These are phyloP conservation scores for Ceratocystis alfenasii DNA, from an alignment of 2,329 filamentous ascomycete species.

Conservation along the genomic window DNA sequence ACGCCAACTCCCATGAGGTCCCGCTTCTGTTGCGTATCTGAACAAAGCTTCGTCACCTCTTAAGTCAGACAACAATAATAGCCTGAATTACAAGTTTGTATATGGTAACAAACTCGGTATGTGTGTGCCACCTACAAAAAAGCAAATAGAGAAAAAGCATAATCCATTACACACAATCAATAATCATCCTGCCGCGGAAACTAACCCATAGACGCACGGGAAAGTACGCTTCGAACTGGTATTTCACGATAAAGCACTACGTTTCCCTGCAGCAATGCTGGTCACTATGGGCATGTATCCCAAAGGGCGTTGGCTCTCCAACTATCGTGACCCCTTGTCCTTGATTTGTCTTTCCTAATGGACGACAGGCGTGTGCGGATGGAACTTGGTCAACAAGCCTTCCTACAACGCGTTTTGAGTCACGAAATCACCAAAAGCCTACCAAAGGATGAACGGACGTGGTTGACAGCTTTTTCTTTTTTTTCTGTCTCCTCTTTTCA, in stretches of 20 bases:
- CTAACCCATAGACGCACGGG: background rate
- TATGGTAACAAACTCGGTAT: background rate
- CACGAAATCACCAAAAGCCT: background rate
- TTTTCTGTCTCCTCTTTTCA: background rate
- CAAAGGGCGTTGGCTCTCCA: background rate
- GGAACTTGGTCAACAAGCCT: background rate
- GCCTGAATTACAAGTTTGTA: background rate
- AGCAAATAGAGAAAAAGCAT: background rate
- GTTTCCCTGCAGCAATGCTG: background rate
- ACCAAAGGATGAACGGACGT: background rate
- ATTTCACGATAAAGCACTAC: background rate
- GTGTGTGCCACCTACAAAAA: background rate
- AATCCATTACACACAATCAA: background rate
- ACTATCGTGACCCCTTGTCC: slow-evolving; percentile 1
- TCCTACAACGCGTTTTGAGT: background rate
- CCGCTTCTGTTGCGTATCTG: background rate
- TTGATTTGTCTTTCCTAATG: background rate
- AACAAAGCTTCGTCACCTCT: background rate
- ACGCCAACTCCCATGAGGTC: background rate
- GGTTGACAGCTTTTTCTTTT: slow-evolving; percentile 3
- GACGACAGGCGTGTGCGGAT: background rate
- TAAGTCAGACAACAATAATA: background rate
- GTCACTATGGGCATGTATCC: background rate
- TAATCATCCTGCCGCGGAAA: background rate
- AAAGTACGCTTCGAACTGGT: background rate